Base-by-base conservation (phyloP, 2,329 filamentous ascomycete genomes). In the Alternaria longipes region DNA sequence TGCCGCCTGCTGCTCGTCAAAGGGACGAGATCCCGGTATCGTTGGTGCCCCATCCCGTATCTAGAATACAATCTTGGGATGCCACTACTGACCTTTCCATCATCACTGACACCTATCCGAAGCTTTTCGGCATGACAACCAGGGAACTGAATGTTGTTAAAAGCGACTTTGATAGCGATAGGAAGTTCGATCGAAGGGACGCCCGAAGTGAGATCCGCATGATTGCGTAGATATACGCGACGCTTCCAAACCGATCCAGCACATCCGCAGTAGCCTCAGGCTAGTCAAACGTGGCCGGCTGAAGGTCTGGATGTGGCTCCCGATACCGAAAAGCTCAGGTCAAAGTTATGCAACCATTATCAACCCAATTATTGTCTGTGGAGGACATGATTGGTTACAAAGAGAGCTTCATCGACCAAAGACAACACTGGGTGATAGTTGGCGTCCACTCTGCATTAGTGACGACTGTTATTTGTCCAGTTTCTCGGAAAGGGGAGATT, bases 381-480 rank as follows among this genome's bases (percentile, higher is more conserved):
- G 22, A 44, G 11, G 36, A 22, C 47, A 38, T 63, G 58, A 68
- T 68, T 68, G 54, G 63, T 42, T 50, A 42, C 44, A 63, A 63
- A 47, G 59, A 54, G 34, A 36, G 44, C 64, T 69, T 65, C 49
- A 59, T 51, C 54, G 34, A 57, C 60, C 53, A 55, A 55, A 52
- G 55, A 62, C 45, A 30, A 45, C 24, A 40, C 30, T 62, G 49
- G 57, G 57, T 66, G 49, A 58, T 50, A 59, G 41, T 53, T 64
- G 49, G 58, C 61, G 60, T 51, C 36, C 49, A 56, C 38, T 62
- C 36, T 65, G 68, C 69, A 69, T 72, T 71, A 72, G 71, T 65
- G 69, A 60, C 59, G 57, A 55, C 62, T 59, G 40, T 41, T 44
- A 67, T 49, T 62, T 58, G 56, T 63, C 59, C 65, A 62, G 56